Evolutionary conservation across 129 eudicot species (phyloP), one percentile per base, ranked within the genome.

Genomic region (Solidago caesia): DNA sequence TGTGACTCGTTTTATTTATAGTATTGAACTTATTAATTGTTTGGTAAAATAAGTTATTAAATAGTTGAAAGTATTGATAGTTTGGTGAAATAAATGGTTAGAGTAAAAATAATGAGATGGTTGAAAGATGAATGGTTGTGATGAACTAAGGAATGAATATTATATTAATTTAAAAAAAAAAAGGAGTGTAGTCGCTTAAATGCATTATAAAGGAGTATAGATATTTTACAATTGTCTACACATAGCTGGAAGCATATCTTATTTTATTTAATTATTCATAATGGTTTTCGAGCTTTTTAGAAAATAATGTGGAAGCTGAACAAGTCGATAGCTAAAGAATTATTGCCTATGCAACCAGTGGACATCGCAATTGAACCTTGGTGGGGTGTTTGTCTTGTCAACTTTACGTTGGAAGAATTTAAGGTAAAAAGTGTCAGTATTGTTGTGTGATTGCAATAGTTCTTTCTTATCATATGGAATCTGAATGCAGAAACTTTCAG

Each of bases 261-360:
- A 26, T 81, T 46, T 61, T 70, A 60, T 76, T 84, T 84, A 72
- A 79, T 72, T 65, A 47, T 61, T 67, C 5, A 71, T 77, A 39
- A 73, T 77, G 53, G 63, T 77, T 67, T 82, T 76, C 85, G 89
- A 85, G 84, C 79, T 69, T 62, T 85, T 74, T 87, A 95, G 99
- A 95, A 95, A 87, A 86, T 95, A 51, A 95, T 95, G 99, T 95
- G 99, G 99, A 95, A 95, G 89, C 87, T 95, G 78, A 95, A 91
- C 87, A 95, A 95, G 88, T 91, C 99, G 56, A 95, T 95, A 73
- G 99, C 99, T 46, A 95, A 84, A 85, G 99, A 95, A 75, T 83
- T 79, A 69, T 82, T 95, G 84, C 99, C 99, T 29, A 68, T 79
- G 71, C 96, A 88, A 75, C 97, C 99, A 43, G 96, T 90, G 79